These are phyloP conservation scores for Evernia prunastri DNA, from an alignment of 495 filamentous ascomycete genomes.

Conservation along the genomic window DNA sequence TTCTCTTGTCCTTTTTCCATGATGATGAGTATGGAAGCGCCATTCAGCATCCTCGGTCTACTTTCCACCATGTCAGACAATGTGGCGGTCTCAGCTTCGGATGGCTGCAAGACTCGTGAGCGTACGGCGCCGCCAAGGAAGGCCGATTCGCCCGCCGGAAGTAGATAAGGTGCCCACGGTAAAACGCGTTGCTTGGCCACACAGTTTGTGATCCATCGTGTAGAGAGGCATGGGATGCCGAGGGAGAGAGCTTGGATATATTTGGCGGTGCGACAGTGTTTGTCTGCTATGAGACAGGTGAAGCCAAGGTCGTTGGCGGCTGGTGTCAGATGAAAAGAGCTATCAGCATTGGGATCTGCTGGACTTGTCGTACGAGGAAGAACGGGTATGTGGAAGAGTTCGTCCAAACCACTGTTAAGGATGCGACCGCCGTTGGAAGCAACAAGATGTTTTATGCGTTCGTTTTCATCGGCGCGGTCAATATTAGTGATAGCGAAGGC, in stretches of 20 bases:
- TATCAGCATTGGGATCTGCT: conserved; percentile 24
- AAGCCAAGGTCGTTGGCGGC: conserved; percentile 60
- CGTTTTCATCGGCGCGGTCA: conserved; percentile 37
- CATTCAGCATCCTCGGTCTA: conserved; percentile 56
- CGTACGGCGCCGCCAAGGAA: conserved; percentile 72
- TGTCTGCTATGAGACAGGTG: conserved; percentile 76
- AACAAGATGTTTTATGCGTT: conserved; percentile 48
- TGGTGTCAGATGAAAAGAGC: conserved; percentile 41
- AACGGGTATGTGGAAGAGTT: conserved; percentile 60
- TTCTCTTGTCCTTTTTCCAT: conserved; percentile 61
- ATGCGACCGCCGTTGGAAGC: conserved; percentile 62
- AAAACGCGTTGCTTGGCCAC: conserved; percentile 51
- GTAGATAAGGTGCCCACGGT: conserved; percentile 73
- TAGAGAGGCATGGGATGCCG: conserved; percentile 74
- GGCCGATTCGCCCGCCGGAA: conserved; percentile 75
- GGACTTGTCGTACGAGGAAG: conserved; percentile 30
- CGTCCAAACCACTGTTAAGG: conserved; percentile 71
- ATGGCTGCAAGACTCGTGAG: conserved; percentile 59
- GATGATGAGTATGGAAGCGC: conserved; percentile 67
- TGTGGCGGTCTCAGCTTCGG: conserved; percentile 49
- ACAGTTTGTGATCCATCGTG: conserved; percentile 74
- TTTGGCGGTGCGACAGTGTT: conserved; percentile 81
- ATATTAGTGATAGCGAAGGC: conserved; percentile 72
- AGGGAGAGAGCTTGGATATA: conserved; percentile 94
- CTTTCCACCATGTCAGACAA: conserved; percentile 50